Evolutionary conservation across 345 rosid species (phyloP).

Genomic region (Psidium guajava): DNA sequence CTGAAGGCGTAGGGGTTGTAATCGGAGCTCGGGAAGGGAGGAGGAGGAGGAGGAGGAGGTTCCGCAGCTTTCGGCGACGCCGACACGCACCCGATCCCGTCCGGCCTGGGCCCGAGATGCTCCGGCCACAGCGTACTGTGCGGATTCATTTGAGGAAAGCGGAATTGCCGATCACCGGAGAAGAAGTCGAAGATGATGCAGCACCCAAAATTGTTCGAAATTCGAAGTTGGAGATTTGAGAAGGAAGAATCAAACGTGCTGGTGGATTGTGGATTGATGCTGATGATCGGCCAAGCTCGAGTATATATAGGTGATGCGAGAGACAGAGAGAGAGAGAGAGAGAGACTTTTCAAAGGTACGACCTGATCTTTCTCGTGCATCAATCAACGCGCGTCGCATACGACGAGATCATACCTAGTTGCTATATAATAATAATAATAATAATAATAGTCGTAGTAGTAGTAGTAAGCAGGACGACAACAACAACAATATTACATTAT

Average conservation of each 20-base stretch:
- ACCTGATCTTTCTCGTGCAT: not conserved
- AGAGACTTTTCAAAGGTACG: not conserved
- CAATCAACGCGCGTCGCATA: not conserved
- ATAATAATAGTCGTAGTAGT: not conserved
- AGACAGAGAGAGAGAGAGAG: too few relatives aligned
- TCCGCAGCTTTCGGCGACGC: not conserved
- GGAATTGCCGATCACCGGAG: not conserved
- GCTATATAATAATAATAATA: not conserved
- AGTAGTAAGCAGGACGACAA: too few relatives aligned
- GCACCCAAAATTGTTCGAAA: not conserved
- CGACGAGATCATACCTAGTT: not conserved
- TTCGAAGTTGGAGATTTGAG: not conserved
- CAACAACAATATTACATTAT: not conserved
- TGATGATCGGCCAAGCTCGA: not conserved
- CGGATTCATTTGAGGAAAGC: not conserved
- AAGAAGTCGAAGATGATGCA: not conserved
- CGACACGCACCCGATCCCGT: rapidly evolving
- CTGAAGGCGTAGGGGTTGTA: not conserved
- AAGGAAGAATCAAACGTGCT: too few relatives aligned
- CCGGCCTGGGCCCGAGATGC: not conserved
- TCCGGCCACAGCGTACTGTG: not conserved
- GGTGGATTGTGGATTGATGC: not conserved
- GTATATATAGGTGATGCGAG: not conserved
- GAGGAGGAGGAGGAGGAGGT: not conserved
- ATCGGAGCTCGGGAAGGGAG: not conserved